Conservation (phyloP, 2,329 filamentous ascomycete species). For the Ascochyta clinopodiicola region DNA sequence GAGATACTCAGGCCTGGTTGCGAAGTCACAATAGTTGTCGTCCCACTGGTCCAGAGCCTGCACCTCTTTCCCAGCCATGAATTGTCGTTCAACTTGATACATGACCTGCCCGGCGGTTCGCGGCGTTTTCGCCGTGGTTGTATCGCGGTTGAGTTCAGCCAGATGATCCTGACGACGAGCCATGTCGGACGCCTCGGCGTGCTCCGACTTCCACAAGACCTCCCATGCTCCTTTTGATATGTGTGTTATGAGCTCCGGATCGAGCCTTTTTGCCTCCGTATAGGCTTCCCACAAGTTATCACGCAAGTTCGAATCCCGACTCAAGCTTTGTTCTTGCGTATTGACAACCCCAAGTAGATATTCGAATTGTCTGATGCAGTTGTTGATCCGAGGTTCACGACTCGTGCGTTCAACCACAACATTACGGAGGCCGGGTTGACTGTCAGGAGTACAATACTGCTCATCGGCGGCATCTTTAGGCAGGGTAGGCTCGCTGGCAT, state of each 20-base stretch:
- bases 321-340: slow-evolving; percentile 1
- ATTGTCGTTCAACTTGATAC: slow-evolving; percentile 37
- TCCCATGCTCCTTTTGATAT: slow-evolving; percentile 43
- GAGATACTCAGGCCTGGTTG: slow-evolving; percentile 54
- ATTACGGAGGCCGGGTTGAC: not conserved
- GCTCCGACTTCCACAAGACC: slow-evolving; percentile 41
- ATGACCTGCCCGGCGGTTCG: slow-evolving; percentile 30
- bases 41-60: slow-evolving; percentile 45
- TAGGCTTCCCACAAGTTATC: slow-evolving; percentile 43
- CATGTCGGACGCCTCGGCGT: slow-evolving; percentile 17
- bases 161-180: slow-evolving; percentile 27
- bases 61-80: slow-evolving; percentile 32
- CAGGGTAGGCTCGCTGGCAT: slow-evolving; percentile 1
- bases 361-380: slow-evolving; percentile 18
- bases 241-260: slow-evolving; percentile 21
- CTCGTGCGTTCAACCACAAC: not conserved
- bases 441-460: not conserved
- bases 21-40: slow-evolving; percentile 16
- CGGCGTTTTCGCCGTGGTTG: slow-evolving; percentile 24
- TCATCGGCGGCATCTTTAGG: not conserved
- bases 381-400: not conserved
- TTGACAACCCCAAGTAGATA: slow-evolving; percentile 22
- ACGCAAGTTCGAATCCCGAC: not conserved
- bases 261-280: slow-evolving; percentile 23
- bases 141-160: slow-evolving; percentile 37